Evolutionary conservation across 176 grass and related monocot genomes (phyloP).

Genomic region (Triticum turgidum): DNA sequence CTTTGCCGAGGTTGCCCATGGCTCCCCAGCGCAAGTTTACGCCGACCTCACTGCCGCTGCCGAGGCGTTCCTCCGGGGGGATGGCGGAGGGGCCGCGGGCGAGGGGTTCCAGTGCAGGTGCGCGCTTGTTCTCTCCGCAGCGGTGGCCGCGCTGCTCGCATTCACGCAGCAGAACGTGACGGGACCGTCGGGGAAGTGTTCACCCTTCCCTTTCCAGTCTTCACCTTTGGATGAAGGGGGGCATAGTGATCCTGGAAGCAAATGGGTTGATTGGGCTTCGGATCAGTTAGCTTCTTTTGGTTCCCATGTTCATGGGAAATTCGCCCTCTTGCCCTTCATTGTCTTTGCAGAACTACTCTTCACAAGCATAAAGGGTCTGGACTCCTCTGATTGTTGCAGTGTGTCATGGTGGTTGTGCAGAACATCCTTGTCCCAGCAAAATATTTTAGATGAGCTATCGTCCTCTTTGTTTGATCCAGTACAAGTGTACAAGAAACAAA

Average conservation of each 20-base stretch:
- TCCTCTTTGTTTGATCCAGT: not conserved
- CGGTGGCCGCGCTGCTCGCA: conserved; percentile 67
- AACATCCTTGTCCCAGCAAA: not conserved
- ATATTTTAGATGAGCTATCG: not conserved
- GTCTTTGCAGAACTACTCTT: not conserved
- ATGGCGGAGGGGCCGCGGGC: not conserved
- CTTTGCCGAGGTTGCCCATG: not conserved
- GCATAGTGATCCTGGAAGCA: conserved; percentile 31
- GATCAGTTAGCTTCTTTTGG: conserved; percentile 66
- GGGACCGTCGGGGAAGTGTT: conserved; percentile 54
- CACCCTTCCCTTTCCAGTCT: conserved; percentile 60
- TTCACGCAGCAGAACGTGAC: conserved; percentile 84
- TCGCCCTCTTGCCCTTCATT: conserved; percentile 19
- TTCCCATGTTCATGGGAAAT: conserved; percentile 76
- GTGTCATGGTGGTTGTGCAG: not conserved
- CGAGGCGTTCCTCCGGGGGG: not conserved
- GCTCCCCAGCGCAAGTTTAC: conserved; percentile 50
- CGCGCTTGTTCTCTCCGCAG: conserved; percentile 7
- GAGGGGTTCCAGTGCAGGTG: conserved; percentile 44
- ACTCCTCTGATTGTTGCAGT: not conserved
- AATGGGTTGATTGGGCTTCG: conserved; percentile 81
- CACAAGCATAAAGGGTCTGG: not conserved
- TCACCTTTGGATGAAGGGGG: not conserved
- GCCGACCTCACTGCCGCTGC: conserved; percentile 32
- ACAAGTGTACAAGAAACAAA: not conserved